phyloP scores from a whole-genome alignment of 2,329 filamentous ascomycete species.

The Phialocephala subalpina region DNA sequence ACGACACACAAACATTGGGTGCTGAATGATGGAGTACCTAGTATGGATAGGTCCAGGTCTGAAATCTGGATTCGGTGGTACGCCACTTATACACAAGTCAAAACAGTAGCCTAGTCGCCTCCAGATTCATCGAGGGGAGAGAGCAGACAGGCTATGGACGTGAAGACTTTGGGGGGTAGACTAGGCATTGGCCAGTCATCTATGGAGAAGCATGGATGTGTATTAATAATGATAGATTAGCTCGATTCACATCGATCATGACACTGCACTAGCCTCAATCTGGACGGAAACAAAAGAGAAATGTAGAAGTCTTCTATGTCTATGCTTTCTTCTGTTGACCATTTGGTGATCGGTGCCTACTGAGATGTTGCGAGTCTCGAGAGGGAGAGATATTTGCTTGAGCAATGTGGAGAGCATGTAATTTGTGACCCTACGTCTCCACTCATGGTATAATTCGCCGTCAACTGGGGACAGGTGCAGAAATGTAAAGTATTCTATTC shows the following conservation, averaged over 20 bases:
- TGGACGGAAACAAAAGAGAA: not conserved
- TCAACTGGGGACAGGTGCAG: too few species aligned
- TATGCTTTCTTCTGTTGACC: not conserved
- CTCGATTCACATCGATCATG: not conserved
- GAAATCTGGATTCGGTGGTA: too few species aligned
- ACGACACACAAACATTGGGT: not conserved
- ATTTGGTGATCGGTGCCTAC: too few species aligned
- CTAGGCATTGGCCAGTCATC: not conserved
- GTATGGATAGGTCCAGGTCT: not conserved
- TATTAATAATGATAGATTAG: slow-evolving; percentile 3
- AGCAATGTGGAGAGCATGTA: not conserved
- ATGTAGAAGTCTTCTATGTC: slow-evolving; percentile 1
- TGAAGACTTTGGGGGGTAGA: too few species aligned
- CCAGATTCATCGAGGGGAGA: not conserved
- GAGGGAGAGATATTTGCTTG: not conserved
- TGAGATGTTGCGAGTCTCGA: too few species aligned
- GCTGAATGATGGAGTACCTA: not conserved
- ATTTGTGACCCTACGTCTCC: too few species aligned
- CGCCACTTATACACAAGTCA: too few species aligned
- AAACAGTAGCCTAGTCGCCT: too few species aligned
- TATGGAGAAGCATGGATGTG: not conserved
- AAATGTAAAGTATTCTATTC: too few species aligned
- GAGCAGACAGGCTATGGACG: too few species aligned
- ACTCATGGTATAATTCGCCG: too few species aligned
- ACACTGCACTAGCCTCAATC: not conserved